phyloP scores from a whole-genome alignment of 139 green algal species.

The Ulvella scutata region DNA sequence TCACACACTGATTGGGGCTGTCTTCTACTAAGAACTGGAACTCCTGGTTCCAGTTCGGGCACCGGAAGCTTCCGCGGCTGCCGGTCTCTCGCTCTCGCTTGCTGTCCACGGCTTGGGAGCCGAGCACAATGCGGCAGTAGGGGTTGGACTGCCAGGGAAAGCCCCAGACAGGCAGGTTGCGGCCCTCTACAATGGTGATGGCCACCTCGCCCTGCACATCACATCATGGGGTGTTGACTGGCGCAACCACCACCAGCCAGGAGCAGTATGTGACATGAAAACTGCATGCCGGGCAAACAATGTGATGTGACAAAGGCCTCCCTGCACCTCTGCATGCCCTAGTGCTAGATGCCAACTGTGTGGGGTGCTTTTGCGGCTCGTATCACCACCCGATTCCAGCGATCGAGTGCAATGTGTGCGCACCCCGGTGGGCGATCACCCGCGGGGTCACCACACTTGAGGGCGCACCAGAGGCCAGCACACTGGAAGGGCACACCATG shows the following conservation, averaged over 20 bases:
- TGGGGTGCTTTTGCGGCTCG: no score
- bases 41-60: constrained; percentile 85
- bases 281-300: not conserved
- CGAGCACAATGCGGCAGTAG: constrained; percentile 69
- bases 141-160: constrained; percentile 82
- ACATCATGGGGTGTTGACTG: no score
- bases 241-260: no score
- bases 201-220: constrained; percentile 39
- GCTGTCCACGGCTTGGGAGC: constrained; percentile 56
- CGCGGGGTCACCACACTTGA: no score
- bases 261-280: no score
- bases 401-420: no score
- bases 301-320: not conserved
- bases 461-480: no score
- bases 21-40: constrained; percentile 87
- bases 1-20: constrained; percentile 46
- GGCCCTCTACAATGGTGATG: constrained; percentile 59
- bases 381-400: no score
- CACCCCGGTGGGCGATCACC: no score
- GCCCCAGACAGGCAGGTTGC: constrained; percentile 75
- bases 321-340: no score
- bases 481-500: no score
- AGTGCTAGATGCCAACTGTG: no score
- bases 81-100: constrained; percentile 60
- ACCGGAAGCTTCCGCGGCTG: constrained; percentile 38